Evolutionary conservation across 805 yeast genomes (phyloP).

Genomic region (Scheffersomyces lignosus): DNA sequence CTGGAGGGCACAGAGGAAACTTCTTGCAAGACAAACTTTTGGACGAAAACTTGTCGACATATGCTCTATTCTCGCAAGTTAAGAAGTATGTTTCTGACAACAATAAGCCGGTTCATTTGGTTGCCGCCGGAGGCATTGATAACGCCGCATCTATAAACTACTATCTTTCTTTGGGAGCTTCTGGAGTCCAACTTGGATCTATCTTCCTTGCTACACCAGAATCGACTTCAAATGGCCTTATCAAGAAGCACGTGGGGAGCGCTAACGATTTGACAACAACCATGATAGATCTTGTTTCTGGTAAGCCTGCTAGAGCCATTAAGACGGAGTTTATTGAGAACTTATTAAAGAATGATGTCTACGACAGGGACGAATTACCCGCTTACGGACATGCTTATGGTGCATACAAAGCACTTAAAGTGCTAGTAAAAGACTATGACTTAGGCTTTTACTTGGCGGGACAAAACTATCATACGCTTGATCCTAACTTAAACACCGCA

Average conservation of each 20-base stretch:
- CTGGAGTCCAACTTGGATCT: conserved; percentile 59
- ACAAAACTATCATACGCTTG: conserved; percentile 26
- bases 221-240: conserved; percentile 17
- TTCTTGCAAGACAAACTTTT: conserved; percentile 24
- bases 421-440: conserved; percentile 9
- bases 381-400: conserved; percentile 34
- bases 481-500: conserved; percentile 15
- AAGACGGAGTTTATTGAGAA: conserved; percentile 33
- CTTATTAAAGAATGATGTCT: conserved; percentile 12
- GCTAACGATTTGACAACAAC: conserved; percentile 18
- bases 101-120: conserved; percentile 18
- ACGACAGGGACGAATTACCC: conserved; percentile 21
- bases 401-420: conserved; percentile 28
- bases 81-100: conserved; percentile 3
- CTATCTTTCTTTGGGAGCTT: conserved; percentile 43
- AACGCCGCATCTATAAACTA: conserved; percentile 27
- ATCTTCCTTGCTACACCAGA: conserved; percentile 44
- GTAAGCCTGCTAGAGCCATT: conserved; percentile 38
- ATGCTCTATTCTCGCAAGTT: conserved; percentile 23
- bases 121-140: conserved; percentile 58
- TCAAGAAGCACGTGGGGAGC: conserved; percentile 10
- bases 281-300: conserved; percentile 37
- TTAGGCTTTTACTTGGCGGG: conserved; percentile 38
- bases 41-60: conserved; percentile 40
- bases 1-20: conserved; percentile 66